These are phyloP conservation scores for Ustilago curta DNA, from an alignment of 1,284 basidiomycete genomes.

Conservation along the genomic window DNA sequence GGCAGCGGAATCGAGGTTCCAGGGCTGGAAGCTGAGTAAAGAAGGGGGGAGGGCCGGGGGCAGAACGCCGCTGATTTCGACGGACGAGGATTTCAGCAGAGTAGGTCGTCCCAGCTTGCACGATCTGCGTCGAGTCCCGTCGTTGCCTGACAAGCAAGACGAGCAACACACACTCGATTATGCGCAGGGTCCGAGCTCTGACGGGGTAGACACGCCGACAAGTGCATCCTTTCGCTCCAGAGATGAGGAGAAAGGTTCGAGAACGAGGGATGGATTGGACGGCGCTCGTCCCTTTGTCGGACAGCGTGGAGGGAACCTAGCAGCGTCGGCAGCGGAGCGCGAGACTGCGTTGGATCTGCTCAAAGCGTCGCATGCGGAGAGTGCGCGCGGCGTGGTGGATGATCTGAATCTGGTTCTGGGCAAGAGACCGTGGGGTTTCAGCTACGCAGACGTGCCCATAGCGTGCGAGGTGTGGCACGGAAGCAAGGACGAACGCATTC, in stretches of 20 bases:
- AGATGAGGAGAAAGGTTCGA: not conserved
- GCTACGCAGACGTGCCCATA: slow-evolving; percentile 77
- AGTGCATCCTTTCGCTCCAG: not conserved
- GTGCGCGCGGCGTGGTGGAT: slow-evolving; percentile 86
- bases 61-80: slow-evolving; percentile 3
- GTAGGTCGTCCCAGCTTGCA: not conserved
- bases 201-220: not conserved
- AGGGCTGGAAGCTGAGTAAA: slow-evolving; percentile 95
- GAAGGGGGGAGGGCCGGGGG: slow-evolving; percentile 11
- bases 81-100: not conserved
- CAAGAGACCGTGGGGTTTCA: slow-evolving; percentile 78
- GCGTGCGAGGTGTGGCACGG: slow-evolving; percentile 92
- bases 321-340: slow-evolving; percentile 21
- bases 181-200: not conserved
- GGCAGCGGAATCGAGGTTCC: slow-evolving; percentile 95
- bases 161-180: not conserved
- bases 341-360: slow-evolving; percentile 78
- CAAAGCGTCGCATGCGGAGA: slow-evolving; percentile 93
- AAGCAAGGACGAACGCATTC: slow-evolving; percentile 90
- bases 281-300: slow-evolving; percentile 5
- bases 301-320: not conserved
- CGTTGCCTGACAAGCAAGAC: slow-evolving; percentile 5
- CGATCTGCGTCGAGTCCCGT: not conserved
- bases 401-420: slow-evolving; percentile 92
- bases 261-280: slow-evolving; percentile 8